Evolutionary conservation across 129 eudicot genomes (phyloP), one percentile per base, ranked within the genome.

Genomic region (Centella asiatica): DNA sequence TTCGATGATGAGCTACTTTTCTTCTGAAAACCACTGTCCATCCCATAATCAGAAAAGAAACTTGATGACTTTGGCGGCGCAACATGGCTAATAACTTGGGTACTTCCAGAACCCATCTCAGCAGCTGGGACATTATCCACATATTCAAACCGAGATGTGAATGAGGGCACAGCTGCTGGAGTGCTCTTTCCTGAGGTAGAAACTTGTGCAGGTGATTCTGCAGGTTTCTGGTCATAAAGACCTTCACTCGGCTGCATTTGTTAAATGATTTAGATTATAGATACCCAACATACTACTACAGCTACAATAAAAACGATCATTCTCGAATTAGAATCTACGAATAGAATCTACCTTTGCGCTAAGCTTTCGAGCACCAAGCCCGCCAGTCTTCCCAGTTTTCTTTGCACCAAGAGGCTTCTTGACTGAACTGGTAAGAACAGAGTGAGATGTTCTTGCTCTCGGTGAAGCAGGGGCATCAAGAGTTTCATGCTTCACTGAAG

Each of bases 161-260:
- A 47, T 31, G 80, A 81, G 64, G 79, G 36, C n/a, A 74, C 83
- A 65, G 47, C 70, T 15, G 78, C 14, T 24, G 72, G 53, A 23
- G 72, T 57, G 66, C 64, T 66, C 67, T 75, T 81, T 59, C 77
- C 53, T 58, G 94, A 62, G 29, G 76, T 77, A 53, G 86, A 66
- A 69, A 85, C 85, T 69, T 78, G 89, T 53, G 71, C 78, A 71
- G 83, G 85, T 47, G 75, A 71, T 57, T 84, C 96, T 75, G 84
- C 96, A 19, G 96, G 96, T 73, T 88, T 88, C 77, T 88, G 96
- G 42, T 88, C 96, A 60, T 84, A 88, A 17, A 88, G 83, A 74
- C 80, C 76, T 70, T 84, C 96, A 68, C 72, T 88, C 20, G 85
- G 69, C 96, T 88, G 89, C 82, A 69, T 4, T 10, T 23, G 18